Evolutionary conservation across 1,284 basidiomycete genomes (phyloP).

Genomic region (Crucibulum parvulum): DNA sequence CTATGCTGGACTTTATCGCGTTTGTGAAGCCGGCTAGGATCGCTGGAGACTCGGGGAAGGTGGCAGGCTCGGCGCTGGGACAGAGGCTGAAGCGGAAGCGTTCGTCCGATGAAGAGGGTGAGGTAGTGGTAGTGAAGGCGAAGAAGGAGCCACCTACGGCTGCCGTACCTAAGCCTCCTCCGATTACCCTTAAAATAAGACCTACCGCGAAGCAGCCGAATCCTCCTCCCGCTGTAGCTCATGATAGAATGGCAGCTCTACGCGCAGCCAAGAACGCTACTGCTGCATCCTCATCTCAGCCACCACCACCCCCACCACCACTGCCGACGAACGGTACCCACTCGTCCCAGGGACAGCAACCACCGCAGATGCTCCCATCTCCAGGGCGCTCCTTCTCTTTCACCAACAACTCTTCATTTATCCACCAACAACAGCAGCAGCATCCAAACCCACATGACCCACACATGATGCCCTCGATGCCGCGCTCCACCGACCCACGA

Average conservation of each 20-base stretch:
- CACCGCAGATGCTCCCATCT: too few relatives aligned
- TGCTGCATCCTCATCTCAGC: background rate
- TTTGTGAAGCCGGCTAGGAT: constrained; percentile 16
- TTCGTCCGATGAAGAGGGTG: background rate
- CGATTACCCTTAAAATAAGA: background rate
- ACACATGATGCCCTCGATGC: too few relatives aligned
- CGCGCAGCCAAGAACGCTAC: background rate
- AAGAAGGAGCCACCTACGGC: background rate
- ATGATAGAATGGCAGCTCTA: background rate
- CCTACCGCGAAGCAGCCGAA: background rate
- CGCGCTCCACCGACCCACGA: too few relatives aligned
- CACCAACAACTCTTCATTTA: too few relatives aligned
- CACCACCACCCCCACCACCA: background rate
- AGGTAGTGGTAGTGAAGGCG: background rate
- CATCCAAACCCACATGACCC: too few relatives aligned
- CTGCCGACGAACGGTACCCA: background rate
- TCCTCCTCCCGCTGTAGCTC: background rate
- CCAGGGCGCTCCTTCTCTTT: too few relatives aligned
- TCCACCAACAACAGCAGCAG: too few relatives aligned
- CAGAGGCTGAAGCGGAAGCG: background rate
- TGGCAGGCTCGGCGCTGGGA: background rate
- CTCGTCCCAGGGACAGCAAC: too few relatives aligned
- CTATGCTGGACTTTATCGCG: constrained; percentile 52
- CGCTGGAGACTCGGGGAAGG: background rate
- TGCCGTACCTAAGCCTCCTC: background rate